Percentiles rank a stretch among this genome's conserved stretches.
Evolutionary conservation across 495 filamentous ascomycete genomes (phyloP).

Genomic region (Hypoxylon rickii): DNA sequence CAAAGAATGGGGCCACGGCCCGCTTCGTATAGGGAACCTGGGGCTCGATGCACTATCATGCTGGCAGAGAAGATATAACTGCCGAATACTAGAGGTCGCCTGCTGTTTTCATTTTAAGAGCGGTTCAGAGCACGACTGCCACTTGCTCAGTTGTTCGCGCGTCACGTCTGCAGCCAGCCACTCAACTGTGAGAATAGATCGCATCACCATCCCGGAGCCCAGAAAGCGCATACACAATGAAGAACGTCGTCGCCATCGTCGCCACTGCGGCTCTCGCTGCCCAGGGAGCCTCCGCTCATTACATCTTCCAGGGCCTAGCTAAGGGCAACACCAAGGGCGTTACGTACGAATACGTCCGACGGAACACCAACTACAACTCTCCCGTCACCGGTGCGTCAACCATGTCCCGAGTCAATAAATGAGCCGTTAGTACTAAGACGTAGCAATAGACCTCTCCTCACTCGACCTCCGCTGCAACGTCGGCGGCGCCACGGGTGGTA

Average conservation of each 20-base stretch:
- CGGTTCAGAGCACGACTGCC: slow-evolving; percentile 10
- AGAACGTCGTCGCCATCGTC: slow-evolving; percentile 37
- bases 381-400: slow-evolving; percentile 51
- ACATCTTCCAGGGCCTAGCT: slow-evolving; percentile 56
- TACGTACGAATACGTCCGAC: slow-evolving; percentile 57
- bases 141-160: slow-evolving; percentile 11
- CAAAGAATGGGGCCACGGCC: slow-evolving; percentile 27
- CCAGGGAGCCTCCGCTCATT: slow-evolving; percentile 46
- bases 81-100: slow-evolving; percentile 18
- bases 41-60: slow-evolving; percentile 4
- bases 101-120: slow-evolving; percentile 25
- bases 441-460: slow-evolving; percentile 47
- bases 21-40: slow-evolving; percentile 31
- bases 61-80: slow-evolving; percentile 16
- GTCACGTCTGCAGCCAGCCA: too few relatives aligned
- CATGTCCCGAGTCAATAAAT: too few relatives aligned
- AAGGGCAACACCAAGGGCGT: slow-evolving; percentile 50
- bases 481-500: slow-evolving; percentile 51
- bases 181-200: too few relatives aligned
- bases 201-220: not conserved
- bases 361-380: slow-evolving; percentile 62
- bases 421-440: slow-evolving; percentile 8
- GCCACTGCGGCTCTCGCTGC: slow-evolving; percentile 44
- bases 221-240: slow-evolving; percentile 36
- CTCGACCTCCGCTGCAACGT: slow-evolving; percentile 63